A percentile compares a stretch with the other conserved stretches of the same genome.
Evolutionary conservation across 2,329 filamentous ascomycete species (phyloP).

Genomic region (Lasiodiplodia theobromae): DNA sequence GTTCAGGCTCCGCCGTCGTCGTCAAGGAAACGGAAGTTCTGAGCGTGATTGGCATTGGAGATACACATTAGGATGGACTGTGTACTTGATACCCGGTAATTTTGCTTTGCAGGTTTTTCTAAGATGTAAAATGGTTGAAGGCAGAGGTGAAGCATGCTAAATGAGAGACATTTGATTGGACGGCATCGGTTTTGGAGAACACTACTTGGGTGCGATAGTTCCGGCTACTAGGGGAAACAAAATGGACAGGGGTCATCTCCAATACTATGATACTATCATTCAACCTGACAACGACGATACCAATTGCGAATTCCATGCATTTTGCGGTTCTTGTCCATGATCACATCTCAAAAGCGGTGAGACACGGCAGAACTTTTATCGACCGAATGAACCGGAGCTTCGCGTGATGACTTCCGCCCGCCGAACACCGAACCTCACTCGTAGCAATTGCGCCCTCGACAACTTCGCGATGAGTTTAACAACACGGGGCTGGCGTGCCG

Average conservation of each 20-base stretch:
- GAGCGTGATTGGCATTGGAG: neutral
- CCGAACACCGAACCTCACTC: neutral
- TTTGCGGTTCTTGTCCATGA: neutral
- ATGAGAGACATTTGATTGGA: neutral
- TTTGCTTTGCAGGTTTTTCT: neutral
- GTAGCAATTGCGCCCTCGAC: conserved; percentile 17
- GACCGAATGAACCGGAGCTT: neutral
- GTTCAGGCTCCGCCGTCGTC: too few relatives aligned
- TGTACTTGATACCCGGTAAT: conserved; percentile 1
- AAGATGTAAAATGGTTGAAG: neutral
- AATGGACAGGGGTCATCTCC: neutral
- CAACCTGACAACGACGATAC: neutral
- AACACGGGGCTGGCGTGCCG: conserved; percentile 41
- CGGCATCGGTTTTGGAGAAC: neutral
- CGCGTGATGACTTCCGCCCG: conserved; percentile 4
- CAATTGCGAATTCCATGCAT: neutral
- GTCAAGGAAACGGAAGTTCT: conserved; percentile 8
- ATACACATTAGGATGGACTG: too few relatives aligned
- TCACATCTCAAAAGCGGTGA: neutral
- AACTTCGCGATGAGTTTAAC: conserved; percentile 40
- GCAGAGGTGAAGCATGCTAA: too few relatives aligned
- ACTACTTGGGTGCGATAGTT: neutral
- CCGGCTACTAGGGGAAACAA: neutral
- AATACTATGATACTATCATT: neutral
- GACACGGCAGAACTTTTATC: conserved; percentile 11